Evolutionary conservation across 768 basidiomycete species (phyloP).

Genomic region (Suillus subaureus): DNA sequence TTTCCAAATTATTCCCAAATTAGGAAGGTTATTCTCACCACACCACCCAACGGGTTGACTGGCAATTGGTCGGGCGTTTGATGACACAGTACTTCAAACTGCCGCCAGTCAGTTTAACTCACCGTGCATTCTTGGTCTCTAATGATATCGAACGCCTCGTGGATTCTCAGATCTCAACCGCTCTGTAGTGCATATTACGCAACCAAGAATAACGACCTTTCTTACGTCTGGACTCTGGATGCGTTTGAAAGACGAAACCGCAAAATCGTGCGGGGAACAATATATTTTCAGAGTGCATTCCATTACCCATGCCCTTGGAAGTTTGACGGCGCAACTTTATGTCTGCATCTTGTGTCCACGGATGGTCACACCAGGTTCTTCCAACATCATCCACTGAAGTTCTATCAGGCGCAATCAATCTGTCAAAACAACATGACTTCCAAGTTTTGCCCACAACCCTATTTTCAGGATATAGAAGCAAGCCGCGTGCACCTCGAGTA

Average conservation of each 20-base stretch:
- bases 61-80: too few species aligned
- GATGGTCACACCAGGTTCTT: neutral
- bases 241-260: too few species aligned
- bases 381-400: neutral
- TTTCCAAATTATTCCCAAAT: constrained; percentile 20
- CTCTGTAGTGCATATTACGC: neutral
- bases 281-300: too few species aligned
- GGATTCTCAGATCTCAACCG: neutral
- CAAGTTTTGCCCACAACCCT: neutral
- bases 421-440: neutral
- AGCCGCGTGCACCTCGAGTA: neutral
- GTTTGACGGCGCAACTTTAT: too few species aligned
- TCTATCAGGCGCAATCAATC: neutral
- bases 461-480: neutral
- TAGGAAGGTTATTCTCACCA: constrained; percentile 28
- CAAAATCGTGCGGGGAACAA: too few species aligned
- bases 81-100: too few species aligned
- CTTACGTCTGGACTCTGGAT: too few species aligned
- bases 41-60: neutral
- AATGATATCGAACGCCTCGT: neutral
- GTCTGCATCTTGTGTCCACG: too few species aligned
- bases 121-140: neutral
- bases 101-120: too few species aligned
- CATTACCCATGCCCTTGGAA: too few species aligned
- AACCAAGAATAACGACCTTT: neutral